Base-by-base conservation (phyloP, 805 yeast species). In the Dipodascus albidus region DNA sequence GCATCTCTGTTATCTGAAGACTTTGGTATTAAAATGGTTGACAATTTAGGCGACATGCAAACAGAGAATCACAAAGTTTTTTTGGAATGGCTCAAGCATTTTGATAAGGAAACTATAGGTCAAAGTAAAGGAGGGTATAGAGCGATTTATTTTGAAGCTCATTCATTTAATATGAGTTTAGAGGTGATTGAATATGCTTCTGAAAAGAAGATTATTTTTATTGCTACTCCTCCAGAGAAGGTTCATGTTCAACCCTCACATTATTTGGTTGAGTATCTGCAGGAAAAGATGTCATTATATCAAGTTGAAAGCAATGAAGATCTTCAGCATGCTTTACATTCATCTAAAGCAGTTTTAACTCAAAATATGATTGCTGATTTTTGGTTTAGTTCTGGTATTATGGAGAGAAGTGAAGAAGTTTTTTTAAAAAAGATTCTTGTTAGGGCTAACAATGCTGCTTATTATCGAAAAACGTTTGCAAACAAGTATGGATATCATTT, bases 81-180 rank as follows among this genome's bases (percentile, higher is more conserved):
- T 38, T 38, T 38, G 44, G 44, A 38, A 38, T 38, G 44, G 44
- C 44, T 38, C 44, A 38, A 38, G 20, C 20, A 38, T 38, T 38
- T 38, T 38, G 44, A 38, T 6, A 14, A 17, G 20, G 20, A 38
- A 14, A 38, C 44, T 38, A 6, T 11, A 11, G 20, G 15, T 4
- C 17, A 14, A 6, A 11, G 20, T 14, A 17, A 17, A 6, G 44
- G 20, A 14, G 20, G 20, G n/a, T 38, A 38, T 14, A 4, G 44
- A 17, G 44, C 15, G 3, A 38, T 38, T 3, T 38, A 38, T 19
- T 38, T 38, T 38, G 44, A 38, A 38, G 44, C 44, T 6, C 44
- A 38, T 14, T 38, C 44, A 11, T 38, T n/a, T 14, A 38, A 38
- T 19, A 38, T 38, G 44, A 38, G 44, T 38, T 38, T 38, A 6